A percentile compares a stretch with the other conserved stretches of the same genome.
phyloP scores from a whole-genome alignment of 495 filamentous ascomycete genomes.

The Glutinoglossum americanum region DNA sequence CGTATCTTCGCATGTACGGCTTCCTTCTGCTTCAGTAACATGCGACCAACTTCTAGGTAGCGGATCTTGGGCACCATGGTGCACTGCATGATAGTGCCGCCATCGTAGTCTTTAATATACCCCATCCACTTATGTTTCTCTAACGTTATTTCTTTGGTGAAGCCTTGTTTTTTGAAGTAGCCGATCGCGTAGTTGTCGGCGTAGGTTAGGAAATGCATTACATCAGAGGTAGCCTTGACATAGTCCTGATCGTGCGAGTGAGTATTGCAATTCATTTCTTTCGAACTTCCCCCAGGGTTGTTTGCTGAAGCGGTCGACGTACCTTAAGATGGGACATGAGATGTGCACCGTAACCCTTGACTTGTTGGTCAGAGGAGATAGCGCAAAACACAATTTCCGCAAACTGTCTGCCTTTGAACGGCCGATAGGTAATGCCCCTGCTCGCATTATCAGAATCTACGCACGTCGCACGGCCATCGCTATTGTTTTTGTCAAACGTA shows the following conservation, averaged over 20 bases:
- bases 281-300: not conserved
- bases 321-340: constrained; percentile 90
- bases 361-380: constrained; percentile 93
- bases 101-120: constrained; percentile 99
- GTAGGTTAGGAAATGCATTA: constrained; percentile 97
- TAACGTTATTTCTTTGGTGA: constrained; percentile 94
- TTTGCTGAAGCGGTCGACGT: not conserved
- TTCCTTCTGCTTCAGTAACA: constrained; percentile 95
- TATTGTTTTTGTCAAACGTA: constrained; percentile 14
- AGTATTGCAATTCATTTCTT: not conserved
- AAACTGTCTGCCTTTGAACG: constrained; percentile 81
- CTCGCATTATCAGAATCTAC: constrained; percentile 8
- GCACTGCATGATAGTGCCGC: constrained; percentile 98
- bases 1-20: constrained; percentile 85
- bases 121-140: constrained; percentile 91
- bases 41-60: constrained; percentile 81
- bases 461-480: constrained; percentile 4
- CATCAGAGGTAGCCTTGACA: constrained; percentile 85
- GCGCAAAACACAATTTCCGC: constrained; percentile 98
- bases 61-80: constrained; percentile 88
- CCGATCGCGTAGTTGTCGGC: constrained; percentile 98
- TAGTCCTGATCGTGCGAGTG: constrained; percentile 37
- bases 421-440: constrained; percentile 87
- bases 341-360: constrained; percentile 95
- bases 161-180: constrained; percentile 98